A percentile compares a stretch with the other conserved stretches of the same genome.
Evolutionary conservation across 306 rosid genomes (phyloP).

Genomic region (Rosa rugosa): DNA sequence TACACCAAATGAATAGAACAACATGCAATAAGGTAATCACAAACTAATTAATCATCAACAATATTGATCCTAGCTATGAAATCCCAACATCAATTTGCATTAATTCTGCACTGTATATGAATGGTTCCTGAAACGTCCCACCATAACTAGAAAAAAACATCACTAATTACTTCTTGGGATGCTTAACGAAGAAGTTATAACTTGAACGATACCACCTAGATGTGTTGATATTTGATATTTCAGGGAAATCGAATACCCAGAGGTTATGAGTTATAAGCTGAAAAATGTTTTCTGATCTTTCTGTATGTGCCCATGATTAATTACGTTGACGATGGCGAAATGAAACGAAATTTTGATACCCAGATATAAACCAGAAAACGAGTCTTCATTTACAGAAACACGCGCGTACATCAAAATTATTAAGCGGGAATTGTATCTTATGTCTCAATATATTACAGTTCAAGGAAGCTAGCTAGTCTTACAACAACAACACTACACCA

Average conservation of each 20-base stretch:
- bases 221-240: not conserved
- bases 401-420: no score
- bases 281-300: not conserved
- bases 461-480: not conserved
- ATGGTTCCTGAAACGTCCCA: not conserved
- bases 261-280: not conserved
- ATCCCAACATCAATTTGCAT: no score
- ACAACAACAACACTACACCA: constrained; percentile 2
- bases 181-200: not conserved
- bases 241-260: not conserved
- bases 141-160: not conserved
- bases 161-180: not conserved
- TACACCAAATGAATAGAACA: no score
- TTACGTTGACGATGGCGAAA: not conserved
- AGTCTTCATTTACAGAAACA: not conserved
- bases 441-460: not conserved
- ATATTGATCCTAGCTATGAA: no score
- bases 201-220: not conserved
- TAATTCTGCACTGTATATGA: no score
- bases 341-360: not conserved
- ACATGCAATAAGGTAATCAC: no score
- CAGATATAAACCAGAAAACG: not conserved
- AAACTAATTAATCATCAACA: no score
- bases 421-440: not conserved
- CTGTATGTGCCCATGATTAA: not conserved